A percentile compares a stretch with the other conserved stretches of the same genome.
Conservation (phyloP, 2,329 filamentous ascomycete genomes). For the Fusarium ramigenum region DNA sequence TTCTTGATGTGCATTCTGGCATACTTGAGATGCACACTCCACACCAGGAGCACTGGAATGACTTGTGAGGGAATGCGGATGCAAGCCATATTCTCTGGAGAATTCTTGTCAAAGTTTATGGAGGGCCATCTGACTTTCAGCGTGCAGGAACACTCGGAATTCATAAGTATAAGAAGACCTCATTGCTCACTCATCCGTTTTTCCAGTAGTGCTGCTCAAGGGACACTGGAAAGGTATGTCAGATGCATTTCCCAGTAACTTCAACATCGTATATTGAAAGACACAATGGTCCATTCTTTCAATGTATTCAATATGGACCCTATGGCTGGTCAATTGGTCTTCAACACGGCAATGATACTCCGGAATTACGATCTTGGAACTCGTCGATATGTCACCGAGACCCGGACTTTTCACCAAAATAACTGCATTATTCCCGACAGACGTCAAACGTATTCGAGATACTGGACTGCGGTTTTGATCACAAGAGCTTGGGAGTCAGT, state of each 20-base stretch:
- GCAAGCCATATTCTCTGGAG: constrained; percentile 35
- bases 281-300: neutral
- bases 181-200: neutral
- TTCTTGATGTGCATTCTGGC: constrained; percentile 26
- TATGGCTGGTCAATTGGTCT: neutral
- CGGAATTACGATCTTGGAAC: neutral
- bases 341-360: neutral
- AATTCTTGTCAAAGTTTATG: constrained; percentile 36
- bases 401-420: neutral
- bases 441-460: neutral
- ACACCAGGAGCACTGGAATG: constrained; percentile 33
- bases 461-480: neutral
- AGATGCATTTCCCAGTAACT: neutral
- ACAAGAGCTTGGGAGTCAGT: constrained; percentile 18
- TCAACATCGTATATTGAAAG: neutral
- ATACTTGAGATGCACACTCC: constrained; percentile 32
- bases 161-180: constrained; percentile 27
- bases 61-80: constrained; percentile 32
- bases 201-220: neutral
- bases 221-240: neutral
- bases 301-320: neutral
- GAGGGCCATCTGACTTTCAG: constrained; percentile 23
- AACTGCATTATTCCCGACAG: neutral
- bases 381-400: neutral
- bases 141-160: neutral